Base-by-base conservation (phyloP, 2,329 filamentous ascomycete species). In the Fusarium liriodendri region DNA sequence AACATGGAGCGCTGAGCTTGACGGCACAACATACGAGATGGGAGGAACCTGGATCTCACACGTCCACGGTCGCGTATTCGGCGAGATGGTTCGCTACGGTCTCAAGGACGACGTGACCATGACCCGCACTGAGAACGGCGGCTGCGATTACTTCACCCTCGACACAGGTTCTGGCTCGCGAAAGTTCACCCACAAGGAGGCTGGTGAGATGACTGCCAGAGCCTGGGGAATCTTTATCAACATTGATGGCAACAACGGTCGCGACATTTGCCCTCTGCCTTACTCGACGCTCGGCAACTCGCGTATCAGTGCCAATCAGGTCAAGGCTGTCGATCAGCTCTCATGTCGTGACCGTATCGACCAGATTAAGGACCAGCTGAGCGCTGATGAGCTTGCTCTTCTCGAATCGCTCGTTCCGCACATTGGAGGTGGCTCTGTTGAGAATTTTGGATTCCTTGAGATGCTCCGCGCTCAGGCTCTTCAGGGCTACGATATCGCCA, bases 401-500 rank as follows among this genome's bases (percentile, higher is more conserved):
- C n/a, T 63, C 1, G 55, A 66, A 25, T 68, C 66, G 13, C 55
- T 68, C 1, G 22, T 68, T 10, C 66, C 59, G 1, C 61, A 68
- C 18, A 40, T 33, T 5, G 61, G 32, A 6, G 66, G 66, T 16
- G 66, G 54, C n/a, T 40, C 58, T 6, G 47, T 61, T 35, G 59
- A 68, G 27, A 55, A 68, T 18, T 27, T 62, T 11, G 59, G 54
- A 8, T 62, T 64, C 20, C 59, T 63, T 6, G 66, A 68, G 20
- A 64, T 68, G 61, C 40, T 68, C 14, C 66, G 67, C 3, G 27
- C 52, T 13, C 67, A 69, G 4, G 67, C 67, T n/a, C 58, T 69
- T 11, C 61, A 64, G 9, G 35, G 35, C 32, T 64, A 62, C 14
- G 40, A 58, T 6, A 25, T 50, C 9, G 63, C 22, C 4, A 58